Evolutionary conservation across 1,139 yeast species (phyloP).

Genomic region (Diutina catenulata): DNA sequence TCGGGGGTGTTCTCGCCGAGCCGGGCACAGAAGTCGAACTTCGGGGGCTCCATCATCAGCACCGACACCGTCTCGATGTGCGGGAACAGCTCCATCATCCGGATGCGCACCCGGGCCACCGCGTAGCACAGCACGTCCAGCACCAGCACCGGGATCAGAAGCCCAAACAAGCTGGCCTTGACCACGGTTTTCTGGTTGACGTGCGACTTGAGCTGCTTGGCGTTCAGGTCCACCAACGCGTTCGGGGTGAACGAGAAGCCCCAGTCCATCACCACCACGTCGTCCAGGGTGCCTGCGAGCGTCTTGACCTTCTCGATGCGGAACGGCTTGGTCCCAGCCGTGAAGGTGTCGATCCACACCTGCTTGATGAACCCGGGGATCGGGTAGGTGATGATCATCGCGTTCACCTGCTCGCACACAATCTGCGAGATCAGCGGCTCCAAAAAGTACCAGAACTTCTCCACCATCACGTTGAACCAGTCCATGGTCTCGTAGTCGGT

Average conservation of each 20-base stretch:
- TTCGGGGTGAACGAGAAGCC: conserved; percentile 84
- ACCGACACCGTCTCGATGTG: conserved; percentile 86
- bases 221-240: conserved; percentile 68
- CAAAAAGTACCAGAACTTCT: conserved; percentile 80
- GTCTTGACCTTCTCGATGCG: conserved; percentile 85
- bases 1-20: conserved; percentile 73
- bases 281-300: conserved; percentile 75
- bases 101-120: conserved; percentile 64
- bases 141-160: conserved; percentile 51
- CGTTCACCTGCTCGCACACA: conserved; percentile 77
- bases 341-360: conserved; percentile 77
- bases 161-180: conserved; percentile 54
- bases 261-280: conserved; percentile 97
- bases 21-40: conserved; percentile 69
- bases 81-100: conserved; percentile 85
- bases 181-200: conserved; percentile 74
- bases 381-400: conserved; percentile 62
- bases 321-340: conserved; percentile 92
- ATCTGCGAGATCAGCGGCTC: conserved; percentile 88
- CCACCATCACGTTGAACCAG: conserved; percentile 82
- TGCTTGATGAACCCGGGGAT: conserved; percentile 76
- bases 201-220: conserved; percentile 72
- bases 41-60: conserved; percentile 74
- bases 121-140: conserved; percentile 56
- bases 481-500: conserved; percentile 88